Evolutionary conservation across 2,329 filamentous ascomycete species (phyloP).

Genomic region (Neonectria hederae): DNA sequence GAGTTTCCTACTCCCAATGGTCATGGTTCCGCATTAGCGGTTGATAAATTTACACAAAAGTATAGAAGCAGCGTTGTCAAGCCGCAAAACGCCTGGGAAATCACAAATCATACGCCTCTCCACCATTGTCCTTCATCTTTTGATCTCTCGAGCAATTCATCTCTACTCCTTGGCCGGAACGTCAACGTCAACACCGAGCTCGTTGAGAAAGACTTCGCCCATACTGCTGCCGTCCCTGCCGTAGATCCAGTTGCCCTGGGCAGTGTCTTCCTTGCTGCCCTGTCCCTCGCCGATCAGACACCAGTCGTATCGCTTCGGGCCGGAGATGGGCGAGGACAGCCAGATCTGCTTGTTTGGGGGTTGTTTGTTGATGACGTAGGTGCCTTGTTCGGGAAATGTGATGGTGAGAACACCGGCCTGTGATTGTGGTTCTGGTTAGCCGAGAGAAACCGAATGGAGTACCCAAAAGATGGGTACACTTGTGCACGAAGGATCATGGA

Average conservation of each 20-base stretch:
- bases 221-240: slow-evolving; percentile 82
- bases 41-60: slow-evolving; percentile 34
- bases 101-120: slow-evolving; percentile 17
- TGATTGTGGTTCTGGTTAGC: slow-evolving; percentile 23
- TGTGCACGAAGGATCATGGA: not conserved
- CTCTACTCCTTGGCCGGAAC: slow-evolving; percentile 41
- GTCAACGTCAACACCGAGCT: slow-evolving; percentile 75
- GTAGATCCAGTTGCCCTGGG: slow-evolving; percentile 84
- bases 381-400: slow-evolving; percentile 73
- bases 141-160: not conserved
- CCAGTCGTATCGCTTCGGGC: slow-evolving; percentile 95
- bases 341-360: slow-evolving; percentile 98
- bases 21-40: slow-evolving; percentile 13
- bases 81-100: slow-evolving; percentile 14
- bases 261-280: slow-evolving; percentile 78
- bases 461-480: not conserved
- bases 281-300: slow-evolving; percentile 77
- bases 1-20: slow-evolving; percentile 11
- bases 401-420: slow-evolving; percentile 89
- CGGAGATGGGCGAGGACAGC: slow-evolving; percentile 90
- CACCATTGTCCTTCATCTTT: not conserved
- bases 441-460: not conserved
- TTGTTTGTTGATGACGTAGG: slow-evolving; percentile 97
- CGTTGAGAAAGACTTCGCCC: slow-evolving; percentile 75
- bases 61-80: slow-evolving; percentile 22